These are phyloP conservation scores for Cutaneotrichosporon dermatis DNA, from an alignment of 1,284 basidiomycete species.

Conservation along the genomic window DNA sequence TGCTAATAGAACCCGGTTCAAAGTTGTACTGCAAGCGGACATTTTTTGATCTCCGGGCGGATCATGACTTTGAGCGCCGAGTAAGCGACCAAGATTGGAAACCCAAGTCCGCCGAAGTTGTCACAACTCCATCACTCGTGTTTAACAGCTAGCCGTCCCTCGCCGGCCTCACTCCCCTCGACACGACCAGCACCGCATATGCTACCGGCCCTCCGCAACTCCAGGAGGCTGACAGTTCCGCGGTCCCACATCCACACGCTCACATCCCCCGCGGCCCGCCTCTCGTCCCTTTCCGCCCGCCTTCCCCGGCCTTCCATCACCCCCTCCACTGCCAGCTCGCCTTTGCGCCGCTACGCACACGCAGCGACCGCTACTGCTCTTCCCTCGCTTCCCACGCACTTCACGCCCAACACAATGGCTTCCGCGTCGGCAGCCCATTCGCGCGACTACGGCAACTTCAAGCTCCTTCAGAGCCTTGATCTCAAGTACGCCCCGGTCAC, in stretches of 20 bases:
- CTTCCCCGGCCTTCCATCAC: too few relatives aligned
- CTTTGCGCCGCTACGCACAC: background rate
- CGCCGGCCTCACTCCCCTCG: too few relatives aligned
- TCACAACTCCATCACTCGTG: too few relatives aligned
- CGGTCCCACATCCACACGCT: background rate
- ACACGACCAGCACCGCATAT: background rate
- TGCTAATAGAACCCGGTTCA: too few relatives aligned
- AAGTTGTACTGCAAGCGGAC: too few relatives aligned
- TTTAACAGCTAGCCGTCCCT: too few relatives aligned
- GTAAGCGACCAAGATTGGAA: too few relatives aligned
- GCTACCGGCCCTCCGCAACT: background rate
- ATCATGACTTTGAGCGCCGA: too few relatives aligned
- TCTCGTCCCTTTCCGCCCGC: too few relatives aligned
- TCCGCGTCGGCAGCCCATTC: constrained; percentile 6
- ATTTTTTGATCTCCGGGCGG: too few relatives aligned
- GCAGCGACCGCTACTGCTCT: background rate
- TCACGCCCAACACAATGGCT: constrained; percentile 4
- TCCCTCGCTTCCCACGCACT: background rate
- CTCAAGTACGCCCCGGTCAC: constrained; percentile 46
- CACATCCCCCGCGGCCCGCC: background rate
- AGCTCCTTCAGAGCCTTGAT: constrained; percentile 40
- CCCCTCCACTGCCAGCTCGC: background rate
- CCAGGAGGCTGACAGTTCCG: background rate
- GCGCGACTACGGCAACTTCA: constrained; percentile 42
- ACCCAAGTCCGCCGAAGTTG: too few relatives aligned